phyloP scores from a whole-genome alignment of 192 early-diverging fungal genomes.

The Backusella australiensis region DNA sequence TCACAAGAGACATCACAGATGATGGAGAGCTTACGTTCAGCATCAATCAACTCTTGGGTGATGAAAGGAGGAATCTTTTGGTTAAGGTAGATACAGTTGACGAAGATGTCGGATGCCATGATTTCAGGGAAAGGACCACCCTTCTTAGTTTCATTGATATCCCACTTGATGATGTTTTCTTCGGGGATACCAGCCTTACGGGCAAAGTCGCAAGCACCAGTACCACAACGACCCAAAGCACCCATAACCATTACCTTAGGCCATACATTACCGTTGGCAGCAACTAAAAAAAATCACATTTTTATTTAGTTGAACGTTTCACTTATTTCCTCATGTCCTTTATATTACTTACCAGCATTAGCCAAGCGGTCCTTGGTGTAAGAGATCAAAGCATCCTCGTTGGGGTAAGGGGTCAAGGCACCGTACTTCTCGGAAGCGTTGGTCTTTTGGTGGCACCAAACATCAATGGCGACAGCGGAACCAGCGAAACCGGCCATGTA shows the following conservation, averaged over 20 bases:
- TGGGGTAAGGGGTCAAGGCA: slow-evolving; percentile 77
- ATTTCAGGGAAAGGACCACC: slow-evolving; percentile 96
- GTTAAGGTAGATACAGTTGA: slow-evolving; percentile 99
- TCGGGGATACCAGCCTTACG: slow-evolving; percentile 80
- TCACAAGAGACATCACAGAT: slow-evolving; percentile 96
- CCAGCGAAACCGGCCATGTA: slow-evolving; percentile 98
- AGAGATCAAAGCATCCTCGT: slow-evolving; percentile 74
- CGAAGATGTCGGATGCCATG: slow-evolving; percentile 85
- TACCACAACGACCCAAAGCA: slow-evolving; percentile 92
- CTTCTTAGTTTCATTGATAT: slow-evolving; percentile 87
- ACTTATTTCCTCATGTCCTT: neutral
- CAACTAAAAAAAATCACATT: slow-evolving; percentile 22
- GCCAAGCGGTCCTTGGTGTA: slow-evolving; percentile 64
- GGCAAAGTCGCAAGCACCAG: slow-evolving; percentile 84
- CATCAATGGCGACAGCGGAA: slow-evolving; percentile 85
- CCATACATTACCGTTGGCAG: slow-evolving; percentile 54
- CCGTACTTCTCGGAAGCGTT: slow-evolving; percentile 60
- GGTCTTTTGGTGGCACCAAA: slow-evolving; percentile 84
- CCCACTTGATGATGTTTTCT: slow-evolving; percentile 91
- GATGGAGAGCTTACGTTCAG: slow-evolving; percentile 70
- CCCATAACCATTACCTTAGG: slow-evolving; percentile 98
- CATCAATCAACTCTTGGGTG: slow-evolving; percentile 76
- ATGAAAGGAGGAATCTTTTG: slow-evolving; percentile 93
- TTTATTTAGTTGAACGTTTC: neutral
- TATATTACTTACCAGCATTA: slow-evolving; percentile 49